Percentiles rank a stretch among this genome's conserved stretches.
Conservation (phyloP, 2,329 filamentous ascomycete genomes). For the Lachnellula willkommii region DNA sequence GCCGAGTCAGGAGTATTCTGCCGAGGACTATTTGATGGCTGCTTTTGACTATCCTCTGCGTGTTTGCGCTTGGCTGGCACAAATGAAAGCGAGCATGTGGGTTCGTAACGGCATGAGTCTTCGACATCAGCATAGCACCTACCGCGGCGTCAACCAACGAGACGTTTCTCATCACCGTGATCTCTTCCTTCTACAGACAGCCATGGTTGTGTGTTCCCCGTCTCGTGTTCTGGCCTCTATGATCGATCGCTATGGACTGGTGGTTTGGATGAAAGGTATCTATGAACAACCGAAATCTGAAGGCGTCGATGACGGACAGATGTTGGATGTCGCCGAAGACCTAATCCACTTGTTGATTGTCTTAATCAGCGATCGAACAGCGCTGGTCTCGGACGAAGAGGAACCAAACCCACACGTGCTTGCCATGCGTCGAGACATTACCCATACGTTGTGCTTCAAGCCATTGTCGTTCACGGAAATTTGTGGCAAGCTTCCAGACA, state of each 20-base stretch:
- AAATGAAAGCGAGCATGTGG: constrained; percentile 99
- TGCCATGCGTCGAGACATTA: constrained; percentile 81
- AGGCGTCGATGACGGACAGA: constrained; percentile 79
- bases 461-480: constrained; percentile 93
- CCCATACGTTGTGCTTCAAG: constrained; percentile 93
- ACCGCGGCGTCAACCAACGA: constrained; percentile 80
- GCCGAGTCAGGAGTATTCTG: constrained; percentile 50
- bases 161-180: constrained; percentile 94
- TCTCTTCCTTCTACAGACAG: constrained; percentile 88
- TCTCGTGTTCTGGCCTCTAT: constrained; percentile 81
- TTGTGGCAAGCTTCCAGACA: constrained; percentile 77
- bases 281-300: constrained; percentile 63
- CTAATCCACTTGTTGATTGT: constrained; percentile 92
- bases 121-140: constrained; percentile 89
- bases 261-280: constrained; percentile 77
- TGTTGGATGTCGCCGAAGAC: constrained; percentile 90
- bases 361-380: constrained; percentile 80
- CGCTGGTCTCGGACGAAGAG: constrained; percentile 64
- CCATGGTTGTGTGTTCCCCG: constrained; percentile 78
- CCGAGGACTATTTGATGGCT: constrained; percentile 78
- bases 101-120: constrained; percentile 95
- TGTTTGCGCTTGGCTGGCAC: constrained; percentile 92
- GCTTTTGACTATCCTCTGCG: constrained; percentile 90
- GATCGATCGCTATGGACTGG: constrained; percentile 85
- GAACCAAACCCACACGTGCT: constrained; percentile 60